Conservation (phyloP, 2,329 filamentous ascomycete species). For the Aspergillus piperis region DNA sequence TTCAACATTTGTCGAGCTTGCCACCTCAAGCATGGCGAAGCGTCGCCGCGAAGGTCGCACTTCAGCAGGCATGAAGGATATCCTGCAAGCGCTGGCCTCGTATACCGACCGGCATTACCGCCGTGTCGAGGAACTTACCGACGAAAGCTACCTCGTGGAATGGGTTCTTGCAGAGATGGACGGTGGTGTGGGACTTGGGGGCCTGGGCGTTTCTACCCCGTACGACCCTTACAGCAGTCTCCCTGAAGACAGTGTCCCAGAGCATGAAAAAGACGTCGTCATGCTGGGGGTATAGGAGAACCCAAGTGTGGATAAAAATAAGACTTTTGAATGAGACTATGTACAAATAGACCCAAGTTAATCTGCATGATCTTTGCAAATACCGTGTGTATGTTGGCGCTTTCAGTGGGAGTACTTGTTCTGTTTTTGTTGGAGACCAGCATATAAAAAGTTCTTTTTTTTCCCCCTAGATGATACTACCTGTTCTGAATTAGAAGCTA, state of each 20-base stretch:
- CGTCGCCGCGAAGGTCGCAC: conserved; percentile 38
- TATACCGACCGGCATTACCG: conserved; percentile 95
- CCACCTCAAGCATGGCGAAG: conserved; percentile 38
- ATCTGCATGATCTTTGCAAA: conserved; percentile 12
- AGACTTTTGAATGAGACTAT: conserved; percentile 17
- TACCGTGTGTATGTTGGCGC: conserved; percentile 18
- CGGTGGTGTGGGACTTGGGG: conserved; percentile 55
- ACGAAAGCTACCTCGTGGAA: conserved; percentile 92
- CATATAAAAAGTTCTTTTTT: conserved; percentile 19
- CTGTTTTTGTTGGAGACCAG: conserved; percentile 7
- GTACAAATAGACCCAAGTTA: conserved; percentile 22
- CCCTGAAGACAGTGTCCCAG: conserved; percentile 21
- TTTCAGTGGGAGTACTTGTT: conserved; percentile 23
- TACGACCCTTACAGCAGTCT: conserved; percentile 17
- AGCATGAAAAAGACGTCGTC: conserved; percentile 42
- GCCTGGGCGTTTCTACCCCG: conserved; percentile 25
- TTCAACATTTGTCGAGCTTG: conserved; percentile 71
- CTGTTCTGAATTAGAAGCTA: neutral
- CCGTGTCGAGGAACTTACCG: conserved; percentile 82
- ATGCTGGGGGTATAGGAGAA: conserved; percentile 37
- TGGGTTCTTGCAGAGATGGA: conserved; percentile 96
- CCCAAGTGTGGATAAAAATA: neutral
- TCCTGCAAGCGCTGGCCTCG: conserved; percentile 80
- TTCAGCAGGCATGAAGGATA: conserved; percentile 70
- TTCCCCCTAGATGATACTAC: neutral